A percentile compares a stretch with the other conserved stretches of the same genome.
These are phyloP conservation scores for Geosmithia morbida DNA, from an alignment of 2,329 filamentous ascomycete genomes.

Conservation along the genomic window DNA sequence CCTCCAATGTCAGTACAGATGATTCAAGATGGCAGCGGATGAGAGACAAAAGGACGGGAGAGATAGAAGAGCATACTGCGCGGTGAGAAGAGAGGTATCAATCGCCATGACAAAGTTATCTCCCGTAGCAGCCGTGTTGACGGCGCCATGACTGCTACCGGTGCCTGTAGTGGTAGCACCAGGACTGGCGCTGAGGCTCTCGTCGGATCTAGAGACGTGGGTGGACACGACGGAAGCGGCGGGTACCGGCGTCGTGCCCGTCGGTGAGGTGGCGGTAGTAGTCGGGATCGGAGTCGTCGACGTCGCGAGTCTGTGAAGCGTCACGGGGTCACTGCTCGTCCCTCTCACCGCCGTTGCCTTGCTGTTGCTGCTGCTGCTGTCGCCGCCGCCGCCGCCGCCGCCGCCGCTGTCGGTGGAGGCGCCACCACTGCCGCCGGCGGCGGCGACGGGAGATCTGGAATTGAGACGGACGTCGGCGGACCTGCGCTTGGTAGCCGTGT, in stretches of 20 bases:
- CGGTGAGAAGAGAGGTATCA: constrained; percentile 9
- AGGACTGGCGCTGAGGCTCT: constrained; percentile 6
- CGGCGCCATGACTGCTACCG: background rate
- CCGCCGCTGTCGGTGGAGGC: background rate
- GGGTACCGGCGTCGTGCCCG: background rate
- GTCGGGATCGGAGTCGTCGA: background rate
- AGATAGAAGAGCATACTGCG: constrained; percentile 11
- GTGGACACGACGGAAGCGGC: too few relatives aligned
- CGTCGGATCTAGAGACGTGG: background rate
- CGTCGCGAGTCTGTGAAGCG: background rate
- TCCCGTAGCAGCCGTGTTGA: background rate
- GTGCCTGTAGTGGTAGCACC: constrained; percentile 3
- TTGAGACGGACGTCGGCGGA: constrained; percentile 18
- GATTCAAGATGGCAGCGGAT: background rate
- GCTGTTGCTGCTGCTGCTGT: background rate
- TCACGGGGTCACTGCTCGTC: background rate
- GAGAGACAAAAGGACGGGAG: background rate
- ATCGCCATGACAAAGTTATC: constrained; percentile 6
- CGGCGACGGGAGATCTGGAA: constrained; percentile 1
- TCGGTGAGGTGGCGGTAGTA: background rate
- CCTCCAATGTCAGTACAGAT: constrained; percentile 1
- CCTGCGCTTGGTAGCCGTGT: constrained; percentile 21
- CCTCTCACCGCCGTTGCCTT: background rate
- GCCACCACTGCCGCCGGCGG: background rate
- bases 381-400: background rate